phyloP scores from a whole-genome alignment of 2,329 filamentous ascomycete species.

The Botrytis squamosa region DNA sequence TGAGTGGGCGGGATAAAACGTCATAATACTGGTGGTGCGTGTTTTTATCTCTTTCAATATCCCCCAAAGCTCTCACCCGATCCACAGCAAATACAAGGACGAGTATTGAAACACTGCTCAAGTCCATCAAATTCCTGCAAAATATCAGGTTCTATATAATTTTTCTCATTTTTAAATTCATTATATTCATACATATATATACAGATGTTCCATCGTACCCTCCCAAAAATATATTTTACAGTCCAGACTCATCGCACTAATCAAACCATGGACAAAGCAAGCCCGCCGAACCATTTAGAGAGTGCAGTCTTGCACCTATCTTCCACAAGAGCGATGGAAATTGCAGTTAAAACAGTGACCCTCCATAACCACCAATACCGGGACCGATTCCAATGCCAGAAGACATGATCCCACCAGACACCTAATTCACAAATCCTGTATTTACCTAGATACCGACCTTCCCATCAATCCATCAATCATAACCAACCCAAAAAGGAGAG shows the following conservation, averaged over 20 bases:
- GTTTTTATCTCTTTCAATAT: background rate
- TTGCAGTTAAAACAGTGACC: background rate
- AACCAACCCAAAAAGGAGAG: background rate
- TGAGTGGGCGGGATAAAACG: background rate
- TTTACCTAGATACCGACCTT: background rate
- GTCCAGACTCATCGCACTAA: background rate
- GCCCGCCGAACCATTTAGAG: background rate
- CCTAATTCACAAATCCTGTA: background rate
- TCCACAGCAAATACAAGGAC: background rate
- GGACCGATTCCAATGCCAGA: conserved; percentile 7
- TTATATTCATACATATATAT: background rate
- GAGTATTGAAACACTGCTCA: background rate
- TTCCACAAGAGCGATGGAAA: background rate
- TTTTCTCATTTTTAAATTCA: background rate
- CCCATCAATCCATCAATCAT: background rate
- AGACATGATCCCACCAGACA: conserved; percentile 13
- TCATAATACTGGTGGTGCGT: background rate
- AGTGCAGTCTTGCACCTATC: background rate
- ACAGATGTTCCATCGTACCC: background rate
- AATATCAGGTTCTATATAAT: background rate
- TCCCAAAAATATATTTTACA: conserved; percentile 3
- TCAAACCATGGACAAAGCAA: background rate
- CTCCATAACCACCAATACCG: background rate
- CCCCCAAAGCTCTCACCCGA: background rate
- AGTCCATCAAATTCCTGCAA: background rate